Base-by-base conservation (phyloP, 1,284 basidiomycete species). In the Pyrrhoderma noxium region DNA sequence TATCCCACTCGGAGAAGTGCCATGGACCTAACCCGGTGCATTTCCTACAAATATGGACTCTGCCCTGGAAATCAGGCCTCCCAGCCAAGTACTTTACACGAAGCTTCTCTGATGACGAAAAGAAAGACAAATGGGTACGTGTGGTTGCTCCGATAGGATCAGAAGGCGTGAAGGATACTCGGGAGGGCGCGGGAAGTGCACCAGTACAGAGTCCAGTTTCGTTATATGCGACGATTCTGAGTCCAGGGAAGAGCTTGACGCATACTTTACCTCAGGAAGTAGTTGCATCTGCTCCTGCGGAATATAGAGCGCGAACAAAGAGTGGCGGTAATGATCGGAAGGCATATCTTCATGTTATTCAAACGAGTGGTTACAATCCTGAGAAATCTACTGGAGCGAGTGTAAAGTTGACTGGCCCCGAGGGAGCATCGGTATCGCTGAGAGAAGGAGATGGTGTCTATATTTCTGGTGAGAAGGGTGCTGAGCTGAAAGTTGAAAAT, bases 1-100 rank as follows among this genome's bases (percentile, higher is more conserved):
- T 93, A 58, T 75, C 80, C 0, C 90, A 93, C 68, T 93, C 91
- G 56, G 87, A 90, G 62, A 77, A 85, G 58, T 70, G 76, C 2
- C 66, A 85, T 59, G 82, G 83, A 22, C 50, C 62, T 4, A 66
- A 73, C 43, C 72, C 77, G 49, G 83, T 84, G 1, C 86, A 95
- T 66, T 93, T 94, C 71, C 74, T 93, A 9, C 87, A 92, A 64
- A 93, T 95, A 58, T 95, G 92, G 93, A 79, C 83, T 2, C 42
- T 79, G 0, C 91, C 93, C 0, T 71, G 70, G 61, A 61, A 74
- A 31, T 55, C 70, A 27, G 69, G 77, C 19, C 74, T 89, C 14
- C 65, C 66, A 23, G 90, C 92, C 0, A 76, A 79, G 51, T 95
- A 95, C 67, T 94, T 78, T 67, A 93, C 88, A 11, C 81, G 89